Conservation (phyloP, 106 monocot genomes). For the Allium fistulosum region DNA sequence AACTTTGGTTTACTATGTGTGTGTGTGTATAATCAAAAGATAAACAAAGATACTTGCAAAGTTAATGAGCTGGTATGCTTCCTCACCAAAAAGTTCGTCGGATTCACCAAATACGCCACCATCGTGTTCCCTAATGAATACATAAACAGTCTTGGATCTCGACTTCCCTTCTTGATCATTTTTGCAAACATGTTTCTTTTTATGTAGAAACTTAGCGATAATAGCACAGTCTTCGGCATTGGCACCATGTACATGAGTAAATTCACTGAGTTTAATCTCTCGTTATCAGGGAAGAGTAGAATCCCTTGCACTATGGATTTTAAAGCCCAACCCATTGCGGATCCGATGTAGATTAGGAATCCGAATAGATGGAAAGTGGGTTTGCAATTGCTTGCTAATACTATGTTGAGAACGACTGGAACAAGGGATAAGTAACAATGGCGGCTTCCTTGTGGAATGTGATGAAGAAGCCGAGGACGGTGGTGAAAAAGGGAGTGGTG, state of each 20-base stretch:
- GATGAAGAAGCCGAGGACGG: conserved; percentile 28
- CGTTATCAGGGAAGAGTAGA: conserved; percentile 22
- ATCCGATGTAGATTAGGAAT: conserved; percentile 29
- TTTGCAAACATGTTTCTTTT: conserved; percentile 13
- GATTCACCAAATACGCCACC: conserved; percentile 30
- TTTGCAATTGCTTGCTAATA: conserved; percentile 32
- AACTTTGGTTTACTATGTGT: too few species aligned
- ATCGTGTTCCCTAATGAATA: conserved; percentile 20
- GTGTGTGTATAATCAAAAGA: too few species aligned
- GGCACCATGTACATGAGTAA: conserved; percentile 36
- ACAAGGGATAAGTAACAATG: conserved; percentile 32
- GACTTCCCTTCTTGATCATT: conserved; percentile 5
- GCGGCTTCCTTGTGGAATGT: conserved; percentile 28
- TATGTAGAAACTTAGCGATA: conserved; percentile 14
- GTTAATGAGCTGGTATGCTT: conserved; percentile 37
- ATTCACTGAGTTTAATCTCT: conserved; percentile 36
- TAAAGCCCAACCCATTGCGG: conserved; percentile 24
- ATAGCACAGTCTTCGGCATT: conserved; percentile 18
- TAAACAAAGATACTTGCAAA: too few species aligned
- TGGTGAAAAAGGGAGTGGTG: conserved; percentile 53
- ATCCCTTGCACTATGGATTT: conserved; percentile 37
- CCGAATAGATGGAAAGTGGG: conserved; percentile 30
- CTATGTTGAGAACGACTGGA: conserved; percentile 39
- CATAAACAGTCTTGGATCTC: conserved; percentile 16
- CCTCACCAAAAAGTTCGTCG: conserved; percentile 35